Conservation (phyloP, 1,284 basidiomycete species). For the Naganishia sp. region DNA sequence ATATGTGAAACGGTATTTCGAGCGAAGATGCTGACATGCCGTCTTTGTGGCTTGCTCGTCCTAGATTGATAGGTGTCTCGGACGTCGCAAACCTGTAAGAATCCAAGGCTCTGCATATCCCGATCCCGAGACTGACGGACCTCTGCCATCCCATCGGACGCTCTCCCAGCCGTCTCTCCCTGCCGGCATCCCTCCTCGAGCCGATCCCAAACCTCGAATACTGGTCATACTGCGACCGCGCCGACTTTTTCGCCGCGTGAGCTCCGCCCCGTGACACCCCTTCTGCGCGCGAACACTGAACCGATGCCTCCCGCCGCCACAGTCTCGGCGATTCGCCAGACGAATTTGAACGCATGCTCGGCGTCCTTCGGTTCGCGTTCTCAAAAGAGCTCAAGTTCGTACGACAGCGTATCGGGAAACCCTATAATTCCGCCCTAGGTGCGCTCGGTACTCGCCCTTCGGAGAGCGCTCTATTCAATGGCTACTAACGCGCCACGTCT, state of each 20-base stretch:
- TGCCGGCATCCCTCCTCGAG: slow-evolving; percentile 85
- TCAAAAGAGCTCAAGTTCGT: slow-evolving; percentile 96
- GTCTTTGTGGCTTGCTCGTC: background rate
- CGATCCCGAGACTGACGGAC: background rate
- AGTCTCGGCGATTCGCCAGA: slow-evolving; percentile 84
- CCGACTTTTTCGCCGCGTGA: slow-evolving; percentile 87
- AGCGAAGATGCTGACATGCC: background rate
- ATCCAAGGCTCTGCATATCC: slow-evolving; percentile 3
- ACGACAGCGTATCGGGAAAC: slow-evolving; percentile 87
- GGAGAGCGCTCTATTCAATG: too few relatives aligned
- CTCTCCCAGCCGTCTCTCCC: slow-evolving; percentile 70
- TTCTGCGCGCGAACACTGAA: background rate
- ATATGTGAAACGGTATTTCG: background rate
- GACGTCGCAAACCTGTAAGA: slow-evolving; percentile 85
- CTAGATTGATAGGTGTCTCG: slow-evolving; percentile 65
- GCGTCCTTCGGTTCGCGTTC: slow-evolving; percentile 82
- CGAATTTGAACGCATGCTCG: slow-evolving; percentile 88
- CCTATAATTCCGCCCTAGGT: slow-evolving; percentile 91
- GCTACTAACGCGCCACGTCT: background rate
- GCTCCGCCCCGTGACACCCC: slow-evolving; percentile 37
- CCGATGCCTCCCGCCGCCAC: background rate
- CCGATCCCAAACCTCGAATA: slow-evolving; percentile 93
- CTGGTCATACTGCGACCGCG: slow-evolving; percentile 91
- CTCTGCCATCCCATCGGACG: slow-evolving; percentile 17
- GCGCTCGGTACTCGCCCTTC: slow-evolving; percentile 10